Percentiles rank a stretch among this genome's conserved stretches.
Conservation (phyloP, 495 filamentous ascomycete species). For the Pyronema domesticum region DNA sequence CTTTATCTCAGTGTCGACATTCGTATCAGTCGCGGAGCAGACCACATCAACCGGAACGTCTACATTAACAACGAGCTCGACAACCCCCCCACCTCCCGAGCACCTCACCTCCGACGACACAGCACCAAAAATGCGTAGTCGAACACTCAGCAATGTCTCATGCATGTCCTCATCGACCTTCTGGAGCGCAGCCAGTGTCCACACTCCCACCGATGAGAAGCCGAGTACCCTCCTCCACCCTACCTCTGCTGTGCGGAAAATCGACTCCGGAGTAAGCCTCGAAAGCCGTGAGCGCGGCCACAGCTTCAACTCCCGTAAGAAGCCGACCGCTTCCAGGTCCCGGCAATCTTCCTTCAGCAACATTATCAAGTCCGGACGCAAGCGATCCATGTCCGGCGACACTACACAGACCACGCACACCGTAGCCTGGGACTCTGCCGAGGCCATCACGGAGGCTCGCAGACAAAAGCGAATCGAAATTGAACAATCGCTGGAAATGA, state of each 20-base stretch:
- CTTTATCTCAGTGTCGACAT: not conserved
- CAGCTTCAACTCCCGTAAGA: no score
- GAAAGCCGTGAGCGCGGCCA: no score
- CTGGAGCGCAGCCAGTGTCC: conserved; percentile 3
- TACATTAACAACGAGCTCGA: not conserved
- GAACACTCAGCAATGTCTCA: conserved; percentile 3
- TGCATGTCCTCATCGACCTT: not conserved
- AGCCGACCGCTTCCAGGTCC: no score
- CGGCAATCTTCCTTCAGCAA: no score
- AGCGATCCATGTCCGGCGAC: no score
- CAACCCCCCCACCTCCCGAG: not conserved
- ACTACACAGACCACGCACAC: no score
- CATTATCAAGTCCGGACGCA: no score
- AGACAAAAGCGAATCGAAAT: conserved; percentile 5
- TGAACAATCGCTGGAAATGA: conserved; percentile 6
- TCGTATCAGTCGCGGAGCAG: not conserved
- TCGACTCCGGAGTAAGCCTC: not conserved
- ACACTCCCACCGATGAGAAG: not conserved
- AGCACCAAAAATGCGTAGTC: not conserved
- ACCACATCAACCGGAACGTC: not conserved
- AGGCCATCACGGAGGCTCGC: conserved; percentile 1
- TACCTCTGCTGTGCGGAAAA: not conserved
- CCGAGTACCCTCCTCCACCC: no score
- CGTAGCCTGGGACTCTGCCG: not conserved
- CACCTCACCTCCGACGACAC: not conserved